These are phyloP conservation scores for Naganishia sp. DNA, from an alignment of 1,284 basidiomycete species.

Conservation along the genomic window DNA sequence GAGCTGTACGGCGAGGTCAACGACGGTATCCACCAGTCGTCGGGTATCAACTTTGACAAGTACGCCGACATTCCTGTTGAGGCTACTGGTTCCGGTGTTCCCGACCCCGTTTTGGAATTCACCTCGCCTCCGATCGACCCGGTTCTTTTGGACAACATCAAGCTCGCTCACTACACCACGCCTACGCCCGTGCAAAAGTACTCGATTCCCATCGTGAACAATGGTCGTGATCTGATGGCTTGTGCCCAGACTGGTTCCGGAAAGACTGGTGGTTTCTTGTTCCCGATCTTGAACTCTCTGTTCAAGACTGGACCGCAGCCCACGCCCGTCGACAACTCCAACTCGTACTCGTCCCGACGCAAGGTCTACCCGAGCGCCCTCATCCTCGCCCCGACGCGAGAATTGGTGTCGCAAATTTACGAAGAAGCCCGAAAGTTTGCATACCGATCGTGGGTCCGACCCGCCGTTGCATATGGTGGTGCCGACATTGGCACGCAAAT, in stretches of 20 bases:
- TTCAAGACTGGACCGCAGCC: conserved; percentile 79
- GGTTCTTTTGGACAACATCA: conserved; percentile 93
- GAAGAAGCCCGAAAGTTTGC: conserved; percentile 99
- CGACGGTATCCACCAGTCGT: conserved; percentile 69
- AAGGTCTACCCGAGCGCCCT: conserved; percentile 96
- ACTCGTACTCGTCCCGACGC: conserved; percentile 67
- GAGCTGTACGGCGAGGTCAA: conserved; percentile 90
- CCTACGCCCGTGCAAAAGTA: conserved; percentile 99
- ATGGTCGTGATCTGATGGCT: conserved; percentile 92
- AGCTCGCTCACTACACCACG: conserved; percentile 84
- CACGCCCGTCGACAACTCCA: conserved; percentile 61
- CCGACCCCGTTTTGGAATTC: conserved; percentile 88
- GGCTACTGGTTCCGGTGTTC: conserved; percentile 91
- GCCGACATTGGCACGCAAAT: conserved; percentile 96
- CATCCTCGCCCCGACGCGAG: conserved; percentile 95
- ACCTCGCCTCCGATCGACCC: conserved; percentile 87
- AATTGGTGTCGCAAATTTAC: conserved; percentile 98
- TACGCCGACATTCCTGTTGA: conserved; percentile 99
- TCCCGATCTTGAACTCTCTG: conserved; percentile 95
- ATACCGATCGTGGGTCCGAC: conserved; percentile 98
- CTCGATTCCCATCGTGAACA: conserved; percentile 96
- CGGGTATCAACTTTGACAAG: conserved; percentile 99
- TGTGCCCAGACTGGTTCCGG: conserved; percentile 99
- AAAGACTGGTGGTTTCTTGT: conserved; percentile 98
- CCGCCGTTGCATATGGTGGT: conserved; percentile 98